Evolutionary conservation across 805 yeast species (phyloP).

Genomic region (Candida incommunis): DNA sequence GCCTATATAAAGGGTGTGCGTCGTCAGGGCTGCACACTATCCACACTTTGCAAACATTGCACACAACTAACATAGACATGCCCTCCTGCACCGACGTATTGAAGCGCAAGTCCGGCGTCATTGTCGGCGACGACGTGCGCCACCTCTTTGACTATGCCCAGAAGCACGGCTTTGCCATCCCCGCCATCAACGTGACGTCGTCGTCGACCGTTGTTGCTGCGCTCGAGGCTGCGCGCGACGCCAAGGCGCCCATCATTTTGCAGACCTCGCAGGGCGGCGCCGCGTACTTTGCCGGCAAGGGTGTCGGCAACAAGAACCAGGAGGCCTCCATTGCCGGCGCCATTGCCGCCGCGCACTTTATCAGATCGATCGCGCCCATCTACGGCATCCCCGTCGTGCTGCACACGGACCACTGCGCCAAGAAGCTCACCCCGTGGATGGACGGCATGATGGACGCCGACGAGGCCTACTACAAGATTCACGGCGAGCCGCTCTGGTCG

Average conservation of each 20-base stretch:
- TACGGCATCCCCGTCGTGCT: conserved; percentile 94
- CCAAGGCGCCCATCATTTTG: conserved; percentile 85
- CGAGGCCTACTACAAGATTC: conserved; percentile 72
- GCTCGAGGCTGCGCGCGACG: conserved; percentile 93
- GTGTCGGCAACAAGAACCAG: conserved; percentile 88
- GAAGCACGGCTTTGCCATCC: conserved; percentile 87
- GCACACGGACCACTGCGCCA: conserved; percentile 98
- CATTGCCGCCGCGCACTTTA: conserved; percentile 95
- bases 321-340: conserved; percentile 89
- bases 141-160: conserved; percentile 76
- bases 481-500: conserved; percentile 94
- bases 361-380: conserved; percentile 89
- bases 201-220: conserved; percentile 96
- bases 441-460: conserved; percentile 97
- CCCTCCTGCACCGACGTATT: conserved; percentile 38
- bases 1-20: too few species aligned
- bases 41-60: too few species aligned
- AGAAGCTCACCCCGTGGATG: conserved; percentile 95
- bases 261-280: conserved; percentile 99
- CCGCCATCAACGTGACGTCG: conserved; percentile 96
- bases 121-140: conserved; percentile 94
- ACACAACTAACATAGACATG: too few species aligned
- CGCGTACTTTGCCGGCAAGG: conserved; percentile 99
- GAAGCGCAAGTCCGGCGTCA: conserved; percentile 89
- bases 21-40: not conserved